Base-by-base conservation (phyloP, 2,329 filamentous ascomycete species). In the Cladosporium velox region DNA sequence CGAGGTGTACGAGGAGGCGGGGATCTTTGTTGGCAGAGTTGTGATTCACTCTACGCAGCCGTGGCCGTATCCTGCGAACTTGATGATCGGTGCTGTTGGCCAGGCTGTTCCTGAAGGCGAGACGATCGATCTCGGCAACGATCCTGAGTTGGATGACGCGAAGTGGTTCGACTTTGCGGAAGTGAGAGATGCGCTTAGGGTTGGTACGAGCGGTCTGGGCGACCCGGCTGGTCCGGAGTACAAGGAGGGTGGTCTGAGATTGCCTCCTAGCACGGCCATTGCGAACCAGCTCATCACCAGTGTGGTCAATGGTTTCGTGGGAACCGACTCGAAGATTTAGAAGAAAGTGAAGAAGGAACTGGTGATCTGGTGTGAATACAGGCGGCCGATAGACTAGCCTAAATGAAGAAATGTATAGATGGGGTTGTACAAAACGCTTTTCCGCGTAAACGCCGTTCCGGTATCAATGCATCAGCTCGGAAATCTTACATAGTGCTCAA, bases 191-290 rank as follows among this genome's bases (percentile, higher is more conserved):
- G 94, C 92, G 1, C 79, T 98, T 75, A 79, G 80, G 65, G 81
- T 86, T 10, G 90, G 91, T 0, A 87, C 87, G 0, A 90, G 87
- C 76, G 85, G 85, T 2, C 75, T 97, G 66, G 90, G 88, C 15
- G 89, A 90, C 51, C 76, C 82, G 1, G 81, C 89, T 1, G 86
- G 87, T 0, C 80, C 85, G 49, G 89, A 85, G 12, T 93, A 93
- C 74, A 90, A 88, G 75, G 88, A 93, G 76, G 93, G 92, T 0
- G 87, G 84, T 3, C 78, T 99, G 80, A 86, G 92, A 65, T 78
- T 99, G 75, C 95, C 95, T 55, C 92, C 93, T 2, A 81, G 84
- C 66, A 96, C 93, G 41, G 94, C 95, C 1, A 98, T 99, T 84
- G 95, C 95, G 18, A 91, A 98, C 78, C 91, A 93, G 76, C 79